Evolutionary conservation across 2,329 filamentous ascomycete species (phyloP), one percentile per base, ranked within the genome.

Genomic region (Fusarium chaquense): DNA sequence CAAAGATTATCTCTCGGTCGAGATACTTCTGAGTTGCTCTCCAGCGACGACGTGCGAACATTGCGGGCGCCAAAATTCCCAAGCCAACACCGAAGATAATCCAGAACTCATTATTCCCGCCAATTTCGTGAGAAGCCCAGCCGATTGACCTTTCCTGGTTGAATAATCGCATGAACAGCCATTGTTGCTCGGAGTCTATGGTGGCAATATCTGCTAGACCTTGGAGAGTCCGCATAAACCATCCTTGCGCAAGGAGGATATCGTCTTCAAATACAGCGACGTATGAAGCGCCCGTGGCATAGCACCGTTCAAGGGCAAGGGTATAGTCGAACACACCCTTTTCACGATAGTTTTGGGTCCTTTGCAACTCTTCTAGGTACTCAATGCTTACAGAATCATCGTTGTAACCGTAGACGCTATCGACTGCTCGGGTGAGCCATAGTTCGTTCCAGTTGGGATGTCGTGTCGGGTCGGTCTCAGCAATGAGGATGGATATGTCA

Each of bases 101-200:
- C 30, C 35, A 62, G 5, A 51, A 28, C 2, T 66, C 63, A 26
- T 56, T 54, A 6, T 66, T 66, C 2, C 49, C 62, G 1, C 63
- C 62, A 15, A 66, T 66, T 1, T 65, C 40, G 3, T n/a, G 49
- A 15, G 62, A 66, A 13, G 49, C 41, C 49, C 55, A 66, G 5
- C 63, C 62, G 8, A 36, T 66, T 6, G 62, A 66, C 5, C 62
- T 33, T 26, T 66, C 63, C 4, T 66, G 49, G 22, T 66, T 66
- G 8, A 66, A 66, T 5, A 66, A 44, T 12, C 63, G 49, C 62
- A 66, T 66, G 5, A 61, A 66, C 2, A 66, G 20, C 63, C 63
- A 66, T 4, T 60, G n/a, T 7, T 49, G 9, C 33, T 51, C 18
- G 13, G 32, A 0, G 9, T 16, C 13, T 18, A 24, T 51, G 18